Evolutionary conservation across 1,139 yeast genomes (phyloP).

Genomic region (Chernovozyma sophiae-reginae): DNA sequence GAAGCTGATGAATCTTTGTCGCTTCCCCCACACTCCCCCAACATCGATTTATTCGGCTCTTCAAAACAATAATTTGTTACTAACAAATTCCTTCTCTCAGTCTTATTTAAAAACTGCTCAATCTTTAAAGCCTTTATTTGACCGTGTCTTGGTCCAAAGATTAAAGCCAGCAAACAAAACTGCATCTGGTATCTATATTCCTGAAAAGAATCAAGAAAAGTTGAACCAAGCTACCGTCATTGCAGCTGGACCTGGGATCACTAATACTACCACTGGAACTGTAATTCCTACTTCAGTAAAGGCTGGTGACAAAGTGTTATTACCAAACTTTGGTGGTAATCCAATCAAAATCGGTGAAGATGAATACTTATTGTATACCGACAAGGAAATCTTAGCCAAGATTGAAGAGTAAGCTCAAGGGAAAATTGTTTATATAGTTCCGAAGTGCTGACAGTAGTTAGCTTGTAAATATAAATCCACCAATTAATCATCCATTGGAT

Average conservation of each 20-base stretch:
- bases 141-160: constrained; percentile 94
- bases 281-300: constrained; percentile 68
- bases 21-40: too few relatives aligned
- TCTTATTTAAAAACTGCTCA: constrained; percentile 79
- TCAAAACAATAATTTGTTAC: too few relatives aligned
- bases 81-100: background rate
- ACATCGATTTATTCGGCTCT: too few relatives aligned
- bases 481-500: background rate
- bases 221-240: constrained; percentile 77
- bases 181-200: constrained; percentile 91
- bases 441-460: background rate
- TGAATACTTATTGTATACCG: constrained; percentile 76
- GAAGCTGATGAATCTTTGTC: too few relatives aligned
- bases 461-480: constrained; percentile 2
- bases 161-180: constrained; percentile 89
- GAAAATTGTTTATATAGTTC: background rate
- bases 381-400: constrained; percentile 91
- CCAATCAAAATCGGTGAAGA: constrained; percentile 82
- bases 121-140: constrained; percentile 86
- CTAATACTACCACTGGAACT: constrained; percentile 59
- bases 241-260: constrained; percentile 83
- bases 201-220: constrained; percentile 95
- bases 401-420: constrained; percentile 38
- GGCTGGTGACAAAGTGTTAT: constrained; percentile 89
- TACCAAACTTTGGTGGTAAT: constrained; percentile 88